Percentiles rank a stretch among this genome's conserved stretches.
phyloP scores from a whole-genome alignment of 2,329 filamentous ascomycete genomes.

The Fusarium udum region DNA sequence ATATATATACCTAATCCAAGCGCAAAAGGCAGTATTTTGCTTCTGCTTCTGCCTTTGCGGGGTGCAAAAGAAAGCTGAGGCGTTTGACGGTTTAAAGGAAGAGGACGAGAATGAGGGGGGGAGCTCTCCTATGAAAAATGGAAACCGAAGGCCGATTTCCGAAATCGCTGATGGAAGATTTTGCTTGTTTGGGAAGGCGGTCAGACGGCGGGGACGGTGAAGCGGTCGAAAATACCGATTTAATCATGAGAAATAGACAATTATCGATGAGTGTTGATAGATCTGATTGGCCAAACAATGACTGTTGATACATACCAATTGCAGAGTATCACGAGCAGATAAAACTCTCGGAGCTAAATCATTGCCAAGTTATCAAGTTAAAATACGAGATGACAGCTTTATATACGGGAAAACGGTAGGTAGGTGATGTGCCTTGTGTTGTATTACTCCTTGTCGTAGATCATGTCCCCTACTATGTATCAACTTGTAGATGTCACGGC shows the following conservation, averaged over 20 bases:
- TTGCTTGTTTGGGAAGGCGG: slow-evolving; percentile 27
- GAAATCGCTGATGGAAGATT: slow-evolving; percentile 13
- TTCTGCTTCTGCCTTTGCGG: slow-evolving; percentile 3
- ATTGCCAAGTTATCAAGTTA: neutral
- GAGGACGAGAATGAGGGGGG: slow-evolving; percentile 16
- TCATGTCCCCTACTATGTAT: neutral
- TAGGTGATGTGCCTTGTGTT: neutral
- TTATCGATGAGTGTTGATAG: neutral
- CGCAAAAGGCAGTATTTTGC: neutral
- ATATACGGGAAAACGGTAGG: neutral
- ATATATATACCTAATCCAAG: slow-evolving; percentile 11
- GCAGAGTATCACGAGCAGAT: neutral
- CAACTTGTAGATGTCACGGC: neutral
- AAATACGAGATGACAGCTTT: neutral
- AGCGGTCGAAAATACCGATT: slow-evolving; percentile 22
- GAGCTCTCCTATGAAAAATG: slow-evolving; percentile 31
- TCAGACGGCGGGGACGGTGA: slow-evolving; percentile 18
- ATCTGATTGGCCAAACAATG: slow-evolving; percentile 18
- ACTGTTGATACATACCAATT: neutral
- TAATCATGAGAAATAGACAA: neutral
- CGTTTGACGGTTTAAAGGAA: slow-evolving; percentile 25
- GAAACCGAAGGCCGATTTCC: slow-evolving; percentile 28
- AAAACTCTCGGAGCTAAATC: neutral
- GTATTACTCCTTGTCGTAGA: neutral
- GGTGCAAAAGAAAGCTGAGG: slow-evolving; percentile 10